phyloP scores from a whole-genome alignment of 2,329 filamentous ascomycete genomes.

The Rutstroemia sp. region DNA sequence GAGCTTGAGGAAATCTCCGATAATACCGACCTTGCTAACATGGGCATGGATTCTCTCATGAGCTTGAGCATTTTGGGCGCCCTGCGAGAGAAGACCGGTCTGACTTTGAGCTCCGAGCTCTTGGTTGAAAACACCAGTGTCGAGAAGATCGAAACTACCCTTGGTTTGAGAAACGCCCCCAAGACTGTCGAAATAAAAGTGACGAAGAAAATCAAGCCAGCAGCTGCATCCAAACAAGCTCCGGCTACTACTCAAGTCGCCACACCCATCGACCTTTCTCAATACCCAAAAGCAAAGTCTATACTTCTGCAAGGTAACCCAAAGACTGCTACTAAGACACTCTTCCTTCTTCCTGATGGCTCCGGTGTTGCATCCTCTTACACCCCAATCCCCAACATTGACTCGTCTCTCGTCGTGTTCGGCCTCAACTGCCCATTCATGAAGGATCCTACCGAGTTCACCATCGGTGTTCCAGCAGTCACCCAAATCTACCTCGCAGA shows the following conservation, averaged over 20 bases:
- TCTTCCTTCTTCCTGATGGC: constrained; percentile 42
- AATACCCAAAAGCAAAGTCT: constrained; percentile 22
- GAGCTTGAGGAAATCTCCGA: constrained; percentile 10
- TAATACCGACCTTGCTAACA: constrained; percentile 8
- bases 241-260: neutral
- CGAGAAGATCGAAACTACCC: constrained; percentile 16
- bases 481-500: constrained; percentile 58
- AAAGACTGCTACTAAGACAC: constrained; percentile 36
- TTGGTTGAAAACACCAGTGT: constrained; percentile 20
- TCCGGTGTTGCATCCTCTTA: constrained; percentile 33
- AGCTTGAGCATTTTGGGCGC: constrained; percentile 7
- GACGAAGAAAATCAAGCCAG: neutral
- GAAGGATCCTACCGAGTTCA: constrained; percentile 57
- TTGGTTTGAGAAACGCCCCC: constrained; percentile 14
- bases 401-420: constrained; percentile 39
- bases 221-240: neutral
- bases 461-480: constrained; percentile 57
- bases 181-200: constrained; percentile 1
- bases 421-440: constrained; percentile 64
- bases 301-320: constrained; percentile 39
- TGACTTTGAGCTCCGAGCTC: constrained; percentile 35
- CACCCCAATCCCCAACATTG: constrained; percentile 29
- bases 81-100: constrained; percentile 5
- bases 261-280: neutral
- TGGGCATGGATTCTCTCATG: constrained; percentile 11